Evolutionary conservation across 108 stramenopile species (phyloP).

Genomic region (Cyclotella choctawhatcheeana): DNA sequence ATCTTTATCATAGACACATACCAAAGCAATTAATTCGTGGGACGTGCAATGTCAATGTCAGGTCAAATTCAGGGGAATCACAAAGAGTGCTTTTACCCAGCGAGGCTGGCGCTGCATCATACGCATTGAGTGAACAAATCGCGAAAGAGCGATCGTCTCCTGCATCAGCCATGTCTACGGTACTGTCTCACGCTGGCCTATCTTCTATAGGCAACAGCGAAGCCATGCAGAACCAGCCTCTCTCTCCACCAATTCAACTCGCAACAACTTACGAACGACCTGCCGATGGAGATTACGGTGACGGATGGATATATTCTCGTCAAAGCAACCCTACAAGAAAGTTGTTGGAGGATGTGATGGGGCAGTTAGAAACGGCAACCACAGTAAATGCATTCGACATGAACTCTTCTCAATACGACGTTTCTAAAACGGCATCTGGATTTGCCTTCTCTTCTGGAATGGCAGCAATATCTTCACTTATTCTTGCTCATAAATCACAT

Average conservation of each 20-base stretch:
- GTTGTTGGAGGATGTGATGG: constrained; percentile 65
- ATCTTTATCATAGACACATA: no score
- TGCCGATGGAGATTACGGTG: constrained; percentile 65
- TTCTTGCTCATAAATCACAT: constrained; percentile 70
- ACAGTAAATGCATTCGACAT: background rate
- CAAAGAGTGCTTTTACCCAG: constrained; percentile 8
- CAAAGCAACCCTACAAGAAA: constrained; percentile 81
- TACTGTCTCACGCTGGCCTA: constrained; percentile 72
- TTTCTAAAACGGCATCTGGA: constrained; percentile 23
- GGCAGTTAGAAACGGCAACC: constrained; percentile 57
- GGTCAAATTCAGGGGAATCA: background rate
- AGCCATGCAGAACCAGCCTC: constrained; percentile 53
- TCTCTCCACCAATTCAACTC: constrained; percentile 77
- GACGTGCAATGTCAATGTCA: background rate
- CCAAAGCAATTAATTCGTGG: no score
- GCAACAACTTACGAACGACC: constrained; percentile 85
- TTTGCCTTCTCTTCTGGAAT: constrained; percentile 91
- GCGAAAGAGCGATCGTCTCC: constrained; percentile 3
- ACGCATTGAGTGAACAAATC: constrained; percentile 16
- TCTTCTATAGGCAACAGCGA: background rate
- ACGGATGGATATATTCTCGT: constrained; percentile 69
- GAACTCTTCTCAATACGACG: background rate
- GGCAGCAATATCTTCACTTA: constrained; percentile 78
- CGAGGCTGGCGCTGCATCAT: constrained; percentile 29
- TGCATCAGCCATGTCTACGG: constrained; percentile 42